Percentiles rank a stretch among this genome's conserved stretches.
Conservation (phyloP, 345 rosid genomes). For the Punica granatum region DNA sequence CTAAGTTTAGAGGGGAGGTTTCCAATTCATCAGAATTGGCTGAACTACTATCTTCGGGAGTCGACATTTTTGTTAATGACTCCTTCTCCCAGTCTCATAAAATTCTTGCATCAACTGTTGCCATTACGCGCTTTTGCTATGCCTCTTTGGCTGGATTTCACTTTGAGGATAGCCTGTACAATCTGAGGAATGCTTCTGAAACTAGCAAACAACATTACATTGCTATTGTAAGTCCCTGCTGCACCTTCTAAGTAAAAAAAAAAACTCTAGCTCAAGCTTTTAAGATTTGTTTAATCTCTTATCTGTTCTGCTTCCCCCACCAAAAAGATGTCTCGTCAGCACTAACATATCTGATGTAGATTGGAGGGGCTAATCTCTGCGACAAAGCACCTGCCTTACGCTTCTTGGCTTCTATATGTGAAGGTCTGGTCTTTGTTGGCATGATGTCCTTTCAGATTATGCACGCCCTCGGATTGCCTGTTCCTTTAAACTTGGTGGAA, state of each 20-base stretch:
- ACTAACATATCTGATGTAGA: conserved; percentile 25
- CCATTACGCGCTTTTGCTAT: conserved; percentile 38
- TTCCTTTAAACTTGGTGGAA: conserved; percentile 42
- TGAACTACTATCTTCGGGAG: conserved; percentile 39
- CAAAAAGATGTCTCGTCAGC: conserved; percentile 8
- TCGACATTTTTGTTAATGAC: conserved; percentile 66
- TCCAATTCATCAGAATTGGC: conserved; percentile 45
- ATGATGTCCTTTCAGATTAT: conserved; percentile 57
- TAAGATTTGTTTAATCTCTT: not conserved
- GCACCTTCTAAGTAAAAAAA: not conserved
- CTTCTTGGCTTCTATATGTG: conserved; percentile 57
- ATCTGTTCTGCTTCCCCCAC: conserved; percentile 6
- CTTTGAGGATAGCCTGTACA: conserved; percentile 42
- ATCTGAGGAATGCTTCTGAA: conserved; percentile 29
- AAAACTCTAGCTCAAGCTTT: not conserved
- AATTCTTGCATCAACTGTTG: conserved; percentile 66
- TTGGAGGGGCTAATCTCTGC: conserved; percentile 57
- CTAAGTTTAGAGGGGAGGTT: conserved; percentile 48
- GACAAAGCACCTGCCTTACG: conserved; percentile 48
- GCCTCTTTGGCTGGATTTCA: conserved; percentile 53
- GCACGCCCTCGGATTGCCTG: conserved; percentile 37
- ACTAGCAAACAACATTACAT: conserved; percentile 38
- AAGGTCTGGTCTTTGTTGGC: conserved; percentile 52
- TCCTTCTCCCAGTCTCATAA: conserved; percentile 48
- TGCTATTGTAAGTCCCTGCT: conserved; percentile 44